These are phyloP conservation scores for Pogostemon cablin DNA, from an alignment of 257 asterid species.

Conservation along the genomic window DNA sequence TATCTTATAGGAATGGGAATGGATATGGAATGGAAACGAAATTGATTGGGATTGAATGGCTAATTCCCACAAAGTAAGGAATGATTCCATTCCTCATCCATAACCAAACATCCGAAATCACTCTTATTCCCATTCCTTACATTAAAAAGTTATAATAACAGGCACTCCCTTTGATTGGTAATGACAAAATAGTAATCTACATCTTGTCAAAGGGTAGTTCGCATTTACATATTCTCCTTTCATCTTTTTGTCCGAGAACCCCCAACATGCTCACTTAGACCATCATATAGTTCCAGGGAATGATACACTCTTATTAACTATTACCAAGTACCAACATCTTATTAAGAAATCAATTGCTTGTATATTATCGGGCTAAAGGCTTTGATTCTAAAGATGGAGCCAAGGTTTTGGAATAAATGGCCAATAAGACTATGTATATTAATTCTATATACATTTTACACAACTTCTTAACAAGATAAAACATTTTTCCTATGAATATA, in stretches of 20 bases:
- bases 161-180: too few relatives aligned
- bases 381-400: not conserved
- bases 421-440: not conserved
- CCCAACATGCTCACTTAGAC: not conserved
- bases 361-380: not conserved
- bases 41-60: too few relatives aligned
- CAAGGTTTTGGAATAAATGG: not conserved
- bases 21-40: too few relatives aligned
- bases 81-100: too few relatives aligned
- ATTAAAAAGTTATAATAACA: too few relatives aligned
- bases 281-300: slow-evolving; percentile 8
- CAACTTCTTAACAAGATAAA: not conserved
- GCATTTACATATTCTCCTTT: not conserved
- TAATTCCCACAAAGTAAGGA: too few relatives aligned
- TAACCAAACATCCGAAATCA: too few relatives aligned
- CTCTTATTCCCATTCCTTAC: too few relatives aligned
- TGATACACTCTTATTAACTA: too few relatives aligned
- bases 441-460: not conserved
- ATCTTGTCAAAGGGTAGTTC: not conserved
- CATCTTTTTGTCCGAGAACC: not conserved
- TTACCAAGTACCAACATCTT: not conserved
- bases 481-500: not conserved
- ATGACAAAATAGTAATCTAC: not conserved
- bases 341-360: not conserved
- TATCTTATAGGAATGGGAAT: slow-evolving; percentile 1